phyloP scores from a whole-genome alignment of 371 early-diverging fungal species.

The Mortierella sp. region DNA sequence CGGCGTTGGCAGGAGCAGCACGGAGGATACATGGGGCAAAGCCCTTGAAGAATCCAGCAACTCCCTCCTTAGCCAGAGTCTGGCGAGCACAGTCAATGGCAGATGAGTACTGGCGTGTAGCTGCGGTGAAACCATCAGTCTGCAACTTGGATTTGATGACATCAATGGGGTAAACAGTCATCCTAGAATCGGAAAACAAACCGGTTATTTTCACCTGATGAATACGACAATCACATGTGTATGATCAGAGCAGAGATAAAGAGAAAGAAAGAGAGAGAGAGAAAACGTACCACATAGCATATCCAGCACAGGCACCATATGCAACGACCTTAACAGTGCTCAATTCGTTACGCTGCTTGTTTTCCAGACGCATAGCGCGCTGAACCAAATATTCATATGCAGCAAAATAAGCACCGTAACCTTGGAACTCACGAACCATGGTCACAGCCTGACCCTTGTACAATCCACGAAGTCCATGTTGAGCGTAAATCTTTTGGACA shows the following conservation, averaged over 20 bases:
- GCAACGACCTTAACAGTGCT: conserved; percentile 75
- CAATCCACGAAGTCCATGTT: conserved; percentile 78
- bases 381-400: conserved; percentile 85
- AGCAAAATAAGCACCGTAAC: conserved; percentile 85
- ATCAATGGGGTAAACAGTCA: conserved; percentile 82
- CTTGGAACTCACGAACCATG: conserved; percentile 83
- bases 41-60: conserved; percentile 86
- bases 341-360: conserved; percentile 67
- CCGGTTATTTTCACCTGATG: conserved; percentile 1
- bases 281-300: conserved; percentile 78
- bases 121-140: conserved; percentile 76
- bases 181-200: conserved; percentile 20
- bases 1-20: conserved; percentile 92
- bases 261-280: not conserved
- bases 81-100: conserved; percentile 77
- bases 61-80: conserved; percentile 75
- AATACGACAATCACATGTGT: not conserved
- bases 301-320: conserved; percentile 83
- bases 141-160: conserved; percentile 85
- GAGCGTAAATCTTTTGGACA: conserved; percentile 77
- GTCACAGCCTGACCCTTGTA: conserved; percentile 89
- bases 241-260: not conserved
- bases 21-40: conserved; percentile 88
- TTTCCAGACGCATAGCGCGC: conserved; percentile 66
- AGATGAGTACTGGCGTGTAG: conserved; percentile 69